Evolutionary conservation across 805 yeast species (phyloP).

Genomic region (Barnettozyma vustinii): DNA sequence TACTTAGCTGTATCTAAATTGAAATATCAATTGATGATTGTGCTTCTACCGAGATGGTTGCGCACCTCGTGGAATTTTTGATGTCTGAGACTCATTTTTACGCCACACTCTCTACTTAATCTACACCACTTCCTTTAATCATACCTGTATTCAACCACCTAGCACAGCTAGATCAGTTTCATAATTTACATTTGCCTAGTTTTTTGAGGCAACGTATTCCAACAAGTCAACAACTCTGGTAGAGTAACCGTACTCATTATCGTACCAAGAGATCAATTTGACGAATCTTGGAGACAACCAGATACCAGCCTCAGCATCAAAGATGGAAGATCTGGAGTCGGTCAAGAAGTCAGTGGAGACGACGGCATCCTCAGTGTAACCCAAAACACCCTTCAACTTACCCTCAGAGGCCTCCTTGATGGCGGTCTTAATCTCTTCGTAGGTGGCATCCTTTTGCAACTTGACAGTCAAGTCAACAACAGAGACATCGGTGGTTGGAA

Average conservation of each 20-base stretch:
- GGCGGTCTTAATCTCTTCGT: conserved; percentile 58
- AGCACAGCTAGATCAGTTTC: background rate
- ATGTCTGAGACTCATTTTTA: no score
- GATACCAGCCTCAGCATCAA: conserved; percentile 67
- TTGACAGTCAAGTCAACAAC: conserved; percentile 68
- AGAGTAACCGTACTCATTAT: conserved; percentile 72
- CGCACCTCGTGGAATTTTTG: no score
- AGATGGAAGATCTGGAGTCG: conserved; percentile 58
- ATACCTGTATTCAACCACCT: background rate
- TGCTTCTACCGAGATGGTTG: no score
- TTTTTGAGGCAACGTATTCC: conserved; percentile 46
- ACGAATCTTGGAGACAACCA: conserved; percentile 65
- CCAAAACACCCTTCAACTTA: conserved; percentile 55
- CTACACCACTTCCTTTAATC: background rate
- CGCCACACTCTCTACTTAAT: no score
- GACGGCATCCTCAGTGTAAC: conserved; percentile 68
- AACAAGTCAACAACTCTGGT: conserved; percentile 72
- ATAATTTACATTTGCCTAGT: conserved; percentile 1
- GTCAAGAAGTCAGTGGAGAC: conserved; percentile 66
- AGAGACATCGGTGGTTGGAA: conserved; percentile 69
- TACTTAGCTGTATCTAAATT: no score
- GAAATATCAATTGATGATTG: no score
- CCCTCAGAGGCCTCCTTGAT: conserved; percentile 57
- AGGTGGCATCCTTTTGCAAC: conserved; percentile 51
- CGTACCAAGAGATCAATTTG: conserved; percentile 69